phyloP scores from a whole-genome alignment of 352 stramenopile species.

The Globisporangium cederbergense region DNA sequence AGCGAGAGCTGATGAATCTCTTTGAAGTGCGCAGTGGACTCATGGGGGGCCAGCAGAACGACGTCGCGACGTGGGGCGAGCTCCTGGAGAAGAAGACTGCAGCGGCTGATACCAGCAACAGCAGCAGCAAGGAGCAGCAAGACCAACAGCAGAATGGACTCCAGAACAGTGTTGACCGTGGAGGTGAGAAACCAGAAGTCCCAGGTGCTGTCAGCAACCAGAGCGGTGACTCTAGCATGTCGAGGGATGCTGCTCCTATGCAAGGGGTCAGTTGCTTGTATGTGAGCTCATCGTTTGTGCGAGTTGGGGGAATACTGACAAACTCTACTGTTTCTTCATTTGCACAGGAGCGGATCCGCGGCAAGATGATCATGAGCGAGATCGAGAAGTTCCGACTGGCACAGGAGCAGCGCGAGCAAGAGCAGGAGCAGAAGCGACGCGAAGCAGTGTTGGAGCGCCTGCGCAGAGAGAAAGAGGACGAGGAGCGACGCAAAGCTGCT shows the following conservation, averaged over 20 bases:
- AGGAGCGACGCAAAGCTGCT: conserved; percentile 16
- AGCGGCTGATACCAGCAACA: background rate
- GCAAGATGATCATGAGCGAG: conserved; percentile 41
- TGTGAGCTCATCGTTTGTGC: background rate
- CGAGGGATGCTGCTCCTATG: conserved; percentile 7
- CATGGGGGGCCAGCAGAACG: conserved; percentile 34
- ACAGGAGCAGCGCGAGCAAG: conserved; percentile 38
- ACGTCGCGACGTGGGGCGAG: conserved; percentile 31
- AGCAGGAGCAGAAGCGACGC: conserved; percentile 28
- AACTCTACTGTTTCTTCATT: background rate
- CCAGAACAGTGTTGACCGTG: background rate
- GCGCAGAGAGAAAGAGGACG: conserved; percentile 24
- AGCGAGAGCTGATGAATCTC: conserved; percentile 22
- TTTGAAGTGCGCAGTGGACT: conserved; percentile 31
- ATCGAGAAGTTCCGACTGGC: conserved; percentile 43
- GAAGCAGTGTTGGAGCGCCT: conserved; percentile 28
- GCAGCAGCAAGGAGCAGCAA: background rate
- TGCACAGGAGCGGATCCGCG: conserved; percentile 25
- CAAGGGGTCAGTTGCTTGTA: conserved; percentile 12
- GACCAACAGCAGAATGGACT: background rate
- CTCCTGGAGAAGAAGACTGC: conserved; percentile 18
- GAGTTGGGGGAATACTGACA: background rate
- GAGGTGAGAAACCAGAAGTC: background rate
- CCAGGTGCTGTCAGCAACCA: background rate
- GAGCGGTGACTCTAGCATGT: background rate